These are phyloP conservation scores for Aspergillus intermedius DNA, from an alignment of 2,329 filamentous ascomycete genomes.

Conservation along the genomic window DNA sequence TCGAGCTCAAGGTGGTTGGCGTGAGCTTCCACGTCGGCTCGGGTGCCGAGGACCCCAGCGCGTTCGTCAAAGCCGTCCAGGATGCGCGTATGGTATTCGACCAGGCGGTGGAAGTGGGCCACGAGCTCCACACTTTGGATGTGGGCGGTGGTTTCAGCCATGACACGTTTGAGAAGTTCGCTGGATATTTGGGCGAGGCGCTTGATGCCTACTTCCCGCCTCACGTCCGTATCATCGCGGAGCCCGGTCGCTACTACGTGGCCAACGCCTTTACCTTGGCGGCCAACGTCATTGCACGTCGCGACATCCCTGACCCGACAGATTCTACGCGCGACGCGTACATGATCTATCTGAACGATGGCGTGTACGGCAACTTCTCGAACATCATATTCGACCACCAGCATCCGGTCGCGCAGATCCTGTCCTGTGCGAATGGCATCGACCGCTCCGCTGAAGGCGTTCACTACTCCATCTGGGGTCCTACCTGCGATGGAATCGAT, in stretches of 20 bases:
- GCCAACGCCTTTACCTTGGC: slow-evolving; percentile 89
- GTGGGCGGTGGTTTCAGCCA: slow-evolving; percentile 89
- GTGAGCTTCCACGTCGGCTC: slow-evolving; percentile 98
- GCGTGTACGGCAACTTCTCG: slow-evolving; percentile 96
- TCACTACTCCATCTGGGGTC: slow-evolving; percentile 96
- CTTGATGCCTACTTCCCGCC: slow-evolving; percentile 84
- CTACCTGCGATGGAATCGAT: slow-evolving; percentile 96
- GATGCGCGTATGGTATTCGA: slow-evolving; percentile 88
- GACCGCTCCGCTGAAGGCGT: slow-evolving; percentile 47
- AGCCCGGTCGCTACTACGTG: slow-evolving; percentile 95
- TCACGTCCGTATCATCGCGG: slow-evolving; percentile 79
- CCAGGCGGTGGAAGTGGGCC: slow-evolving; percentile 69
- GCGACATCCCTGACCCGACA: slow-evolving; percentile 69
- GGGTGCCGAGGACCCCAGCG: slow-evolving; percentile 85
- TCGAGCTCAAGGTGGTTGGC: slow-evolving; percentile 85
- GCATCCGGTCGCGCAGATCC: slow-evolving; percentile 74
- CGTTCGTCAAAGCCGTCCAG: slow-evolving; percentile 82
- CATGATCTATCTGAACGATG: slow-evolving; percentile 98
- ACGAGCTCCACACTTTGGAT: slow-evolving; percentile 77
- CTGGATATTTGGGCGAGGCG: slow-evolving; percentile 67
- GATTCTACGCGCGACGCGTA: slow-evolving; percentile 52
- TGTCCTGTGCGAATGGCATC: slow-evolving; percentile 59
- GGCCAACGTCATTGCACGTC: slow-evolving; percentile 91
- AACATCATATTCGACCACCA: slow-evolving; percentile 99
- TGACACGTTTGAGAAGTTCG: slow-evolving; percentile 89